Base-by-base conservation (phyloP, 306 rosid genomes). In the Acacia melanoxylon region DNA sequence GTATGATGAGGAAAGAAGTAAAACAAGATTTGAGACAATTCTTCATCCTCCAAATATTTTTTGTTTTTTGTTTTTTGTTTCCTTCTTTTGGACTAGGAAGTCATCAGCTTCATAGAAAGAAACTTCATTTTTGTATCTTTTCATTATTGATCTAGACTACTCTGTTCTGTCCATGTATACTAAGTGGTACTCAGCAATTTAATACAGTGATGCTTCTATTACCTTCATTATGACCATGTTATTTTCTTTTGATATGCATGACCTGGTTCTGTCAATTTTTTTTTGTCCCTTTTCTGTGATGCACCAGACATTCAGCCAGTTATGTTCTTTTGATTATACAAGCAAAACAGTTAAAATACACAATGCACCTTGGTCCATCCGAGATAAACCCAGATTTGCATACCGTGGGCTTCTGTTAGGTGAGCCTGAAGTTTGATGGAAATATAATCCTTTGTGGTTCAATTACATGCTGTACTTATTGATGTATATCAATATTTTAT, bases 251-350 rank as follows among this genome's bases (percentile, higher is more conserved):
- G 42, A 40, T 80, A 54, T 73, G 67, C 49, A n/a, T 41, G 63
- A 76, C 41, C 40, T 10, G 59, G 66, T 78, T 56, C 48, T 68
- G 82, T 85, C 8, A 74, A 74, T 66, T 20, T 16, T n/a, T 77
- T 80, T 70, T 76, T 41, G 41, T 24, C 29, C 22, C 78, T 82
- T 22, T 76, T 83, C 65, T 85, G 52, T 81, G 54, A 81, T 83
- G 83, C 75, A 69, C 81, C 87, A 95, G 99, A 95, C 98, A 49
- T 95, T 95, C 94, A 95, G 99, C 80, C 99, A 95, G 85, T 84
- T 93, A 84, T 95, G 98, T 82, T 66, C 91, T 35, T 93, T 93
- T 82, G 93, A 95, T 86, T 95, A 91, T 72, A 86, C 83, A 42
- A 87, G 89, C 67, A 95, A 93, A 85, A 86, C 80, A 42, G 91